Percentiles rank a stretch among this genome's conserved stretches.
phyloP scores from a whole-genome alignment of 495 filamentous ascomycete genomes.

The Cercophora samala region DNA sequence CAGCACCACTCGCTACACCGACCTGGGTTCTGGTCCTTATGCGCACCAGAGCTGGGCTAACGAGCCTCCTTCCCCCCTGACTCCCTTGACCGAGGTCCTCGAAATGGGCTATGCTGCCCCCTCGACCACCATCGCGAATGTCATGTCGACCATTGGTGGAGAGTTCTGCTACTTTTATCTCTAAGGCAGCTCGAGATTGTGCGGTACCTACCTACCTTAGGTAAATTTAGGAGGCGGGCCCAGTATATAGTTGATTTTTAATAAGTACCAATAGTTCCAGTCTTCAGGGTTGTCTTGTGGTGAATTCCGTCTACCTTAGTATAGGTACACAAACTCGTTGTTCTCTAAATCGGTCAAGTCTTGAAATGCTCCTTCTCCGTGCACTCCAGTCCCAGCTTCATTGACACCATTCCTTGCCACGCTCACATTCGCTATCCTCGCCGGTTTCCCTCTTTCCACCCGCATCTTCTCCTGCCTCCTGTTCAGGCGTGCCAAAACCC shows the following conservation, averaged over 20 bases:
- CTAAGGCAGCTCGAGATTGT: slow-evolving; percentile 16
- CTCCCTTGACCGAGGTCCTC: slow-evolving; percentile 37
- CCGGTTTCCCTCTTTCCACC: slow-evolving; percentile 56
- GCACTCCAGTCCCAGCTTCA: slow-evolving; percentile 14
- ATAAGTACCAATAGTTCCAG: too few relatives aligned
- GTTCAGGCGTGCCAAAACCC: slow-evolving; percentile 53
- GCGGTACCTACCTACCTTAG: too few relatives aligned
- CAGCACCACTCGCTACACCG: slow-evolving; percentile 33
- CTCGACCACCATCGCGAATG: slow-evolving; percentile 38
- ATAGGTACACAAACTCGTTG: slow-evolving; percentile 66
- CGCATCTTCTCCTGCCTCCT: slow-evolving; percentile 49
- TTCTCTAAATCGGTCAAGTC: slow-evolving; percentile 63
- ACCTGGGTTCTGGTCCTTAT: slow-evolving; percentile 44
- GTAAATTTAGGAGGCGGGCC: too few relatives aligned
- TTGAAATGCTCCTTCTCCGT: slow-evolving; percentile 44
- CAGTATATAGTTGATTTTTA: background rate
- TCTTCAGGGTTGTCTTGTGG: too few relatives aligned
- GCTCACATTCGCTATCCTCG: slow-evolving; percentile 52
- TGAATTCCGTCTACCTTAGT: too few relatives aligned
- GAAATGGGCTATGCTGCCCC: slow-evolving; percentile 38
- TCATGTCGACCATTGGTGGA: slow-evolving; percentile 41
- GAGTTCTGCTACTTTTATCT: slow-evolving; percentile 47
- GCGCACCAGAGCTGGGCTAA: slow-evolving; percentile 53
- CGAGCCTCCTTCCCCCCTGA: slow-evolving; percentile 34
- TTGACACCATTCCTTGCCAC: slow-evolving; percentile 45